A percentile compares a stretch with the other conserved stretches of the same genome.
Evolutionary conservation across 2,329 filamentous ascomycete species (phyloP).

Genomic region (Botryotinia calthae): DNA sequence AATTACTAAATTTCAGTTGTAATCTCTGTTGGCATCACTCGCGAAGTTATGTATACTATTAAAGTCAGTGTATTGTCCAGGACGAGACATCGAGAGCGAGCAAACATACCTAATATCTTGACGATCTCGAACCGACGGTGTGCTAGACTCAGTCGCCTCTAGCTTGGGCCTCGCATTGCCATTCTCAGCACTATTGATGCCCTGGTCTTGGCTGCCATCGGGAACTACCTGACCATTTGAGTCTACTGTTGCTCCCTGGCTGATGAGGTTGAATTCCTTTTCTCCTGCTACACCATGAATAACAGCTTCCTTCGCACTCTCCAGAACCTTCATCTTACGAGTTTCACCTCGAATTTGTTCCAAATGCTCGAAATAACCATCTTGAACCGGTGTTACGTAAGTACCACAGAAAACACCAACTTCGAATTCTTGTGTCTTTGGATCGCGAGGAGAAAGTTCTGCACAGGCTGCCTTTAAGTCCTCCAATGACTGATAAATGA

Average conservation of each 20-base stretch:
- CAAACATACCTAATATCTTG: conserved; percentile 38
- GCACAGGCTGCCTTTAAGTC: conserved; percentile 80
- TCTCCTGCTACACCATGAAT: conserved; percentile 60
- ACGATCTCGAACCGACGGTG: conserved; percentile 38
- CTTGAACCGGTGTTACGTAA: conserved; percentile 77
- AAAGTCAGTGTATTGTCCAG: background rate
- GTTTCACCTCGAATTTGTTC: conserved; percentile 69
- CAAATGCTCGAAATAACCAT: conserved; percentile 79
- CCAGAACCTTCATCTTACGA: conserved; percentile 63
- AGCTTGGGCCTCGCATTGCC: conserved; percentile 32
- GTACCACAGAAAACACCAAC: conserved; percentile 88
- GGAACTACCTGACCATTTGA: conserved; percentile 56
- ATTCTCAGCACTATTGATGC: conserved; percentile 28
- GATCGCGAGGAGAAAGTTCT: conserved; percentile 60
- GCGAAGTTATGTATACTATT: conserved; percentile 25
- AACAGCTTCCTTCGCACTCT: conserved; percentile 63
- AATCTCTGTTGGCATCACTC: conserved; percentile 33
- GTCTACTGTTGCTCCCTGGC: conserved; percentile 59
- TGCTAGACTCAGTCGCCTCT: conserved; percentile 33
- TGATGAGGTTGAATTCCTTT: conserved; percentile 59
- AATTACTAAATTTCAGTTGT: conserved; percentile 26
- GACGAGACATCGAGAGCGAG: background rate
- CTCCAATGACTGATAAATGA: conserved; percentile 73
- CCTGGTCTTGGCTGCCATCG: conserved; percentile 22
- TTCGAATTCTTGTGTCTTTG: conserved; percentile 67